Evolutionary conservation across 768 basidiomycete species (phyloP), one percentile per base, ranked within the genome.

Genomic region (Russula sp.): DNA sequence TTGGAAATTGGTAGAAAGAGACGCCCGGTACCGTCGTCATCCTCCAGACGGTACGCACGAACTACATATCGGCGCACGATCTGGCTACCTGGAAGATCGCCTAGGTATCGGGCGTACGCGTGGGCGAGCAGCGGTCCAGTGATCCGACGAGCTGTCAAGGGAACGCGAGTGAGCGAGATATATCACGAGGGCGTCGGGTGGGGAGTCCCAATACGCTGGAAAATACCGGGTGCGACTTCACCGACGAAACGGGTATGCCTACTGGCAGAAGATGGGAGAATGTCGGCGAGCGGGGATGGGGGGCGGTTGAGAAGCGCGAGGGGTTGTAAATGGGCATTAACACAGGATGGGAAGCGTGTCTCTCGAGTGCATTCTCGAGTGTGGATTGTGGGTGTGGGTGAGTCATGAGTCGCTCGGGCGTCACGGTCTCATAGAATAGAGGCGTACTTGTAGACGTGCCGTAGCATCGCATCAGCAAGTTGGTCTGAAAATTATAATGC

Each of bases 61-160:
- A 79, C 78, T n/a, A 91, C 72, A 39, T 77, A 78, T 47, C 82
- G 77, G 27, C 84, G 78, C 69, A 91, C 84, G 62, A 80, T 76
- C 75, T 91, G 90, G 1, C 91, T 90, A 6, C 90, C 89, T 49
- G 85, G 87, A 37, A 91, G 77, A 71, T 92, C 89, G 53, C 89
- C 90, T 37, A 91, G 80, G 73, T 91, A 91, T 39, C 89, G 81
- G n/a, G 90, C 87, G 70, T 91, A 91, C 1, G 89, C 79, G 72
- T 92, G 91, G 0, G 89, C 86, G 7, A 92, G 79, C 8, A 93
- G 80, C 6, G 77, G 73, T 0, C 80, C 74, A 11, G 78, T 78
- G 83, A 69, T 80, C 81, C 8, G 68, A 63, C 32, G 77, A 75
- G 56, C 76, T 74, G 10, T 79, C 71, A 47, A 88, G 75, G n/a